These are phyloP conservation scores for Emmonsiellopsis sp. DNA, from an alignment of 2,329 filamentous ascomycete genomes.

Conservation along the genomic window DNA sequence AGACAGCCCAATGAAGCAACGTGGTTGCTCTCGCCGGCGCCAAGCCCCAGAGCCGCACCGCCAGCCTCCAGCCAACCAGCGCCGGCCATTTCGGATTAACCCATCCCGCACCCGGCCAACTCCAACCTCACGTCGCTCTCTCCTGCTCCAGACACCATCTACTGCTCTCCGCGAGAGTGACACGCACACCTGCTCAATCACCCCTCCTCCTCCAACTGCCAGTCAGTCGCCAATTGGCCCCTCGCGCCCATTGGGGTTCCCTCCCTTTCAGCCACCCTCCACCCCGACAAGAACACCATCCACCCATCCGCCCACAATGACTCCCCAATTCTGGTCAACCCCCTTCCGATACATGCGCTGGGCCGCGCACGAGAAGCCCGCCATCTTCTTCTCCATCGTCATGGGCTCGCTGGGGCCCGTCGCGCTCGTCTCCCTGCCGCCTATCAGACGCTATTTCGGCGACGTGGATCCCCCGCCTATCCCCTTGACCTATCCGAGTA, in stretches of 20 bases:
- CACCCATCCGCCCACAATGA: slow-evolving; percentile 25
- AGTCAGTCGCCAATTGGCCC: background rate
- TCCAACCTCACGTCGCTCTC: background rate
- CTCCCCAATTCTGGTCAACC: slow-evolving; percentile 71
- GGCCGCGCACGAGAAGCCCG: slow-evolving; percentile 78
- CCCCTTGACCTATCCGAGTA: slow-evolving; percentile 88
- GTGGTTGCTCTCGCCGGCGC: slow-evolving; percentile 31
- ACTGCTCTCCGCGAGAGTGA: background rate
- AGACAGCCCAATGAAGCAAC: slow-evolving; percentile 23
- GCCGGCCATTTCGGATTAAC: background rate
- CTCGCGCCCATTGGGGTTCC: background rate
- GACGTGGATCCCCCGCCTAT: slow-evolving; percentile 63
- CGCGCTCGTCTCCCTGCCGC: slow-evolving; percentile 60
- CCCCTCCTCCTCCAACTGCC: background rate
- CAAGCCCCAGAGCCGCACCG: slow-evolving; percentile 14
- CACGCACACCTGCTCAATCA: slow-evolving; percentile 6
- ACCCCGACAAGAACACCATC: background rate
- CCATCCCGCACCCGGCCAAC: background rate
- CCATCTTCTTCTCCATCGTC: slow-evolving; percentile 77
- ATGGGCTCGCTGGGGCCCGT: slow-evolving; percentile 66
- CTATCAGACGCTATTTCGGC: slow-evolving; percentile 61
- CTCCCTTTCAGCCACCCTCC: background rate
- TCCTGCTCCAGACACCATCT: background rate
- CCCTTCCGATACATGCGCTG: slow-evolving; percentile 81
- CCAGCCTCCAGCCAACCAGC: background rate